Conservation (phyloP, 129 eudicot species). For the Saussurea involucrata region DNA sequence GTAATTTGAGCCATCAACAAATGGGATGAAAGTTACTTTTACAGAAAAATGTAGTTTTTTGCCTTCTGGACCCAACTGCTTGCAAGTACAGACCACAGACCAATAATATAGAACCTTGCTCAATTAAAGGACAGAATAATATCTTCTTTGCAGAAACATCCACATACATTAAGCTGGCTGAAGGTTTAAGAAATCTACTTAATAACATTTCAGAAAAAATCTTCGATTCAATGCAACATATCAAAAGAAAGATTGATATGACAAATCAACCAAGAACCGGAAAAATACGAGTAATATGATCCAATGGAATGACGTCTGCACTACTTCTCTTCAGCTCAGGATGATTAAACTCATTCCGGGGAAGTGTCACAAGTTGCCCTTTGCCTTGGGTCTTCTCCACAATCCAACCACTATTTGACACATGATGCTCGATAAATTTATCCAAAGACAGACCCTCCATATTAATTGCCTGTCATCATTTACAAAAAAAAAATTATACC, state of each 20-base stretch:
- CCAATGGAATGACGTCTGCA: constrained; percentile 72
- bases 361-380: constrained; percentile 60
- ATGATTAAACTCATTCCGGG: constrained; percentile 68
- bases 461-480: constrained; percentile 65
- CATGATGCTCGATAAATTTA: constrained; percentile 80
- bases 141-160: background rate
- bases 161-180: background rate
- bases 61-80: background rate
- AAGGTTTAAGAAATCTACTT: background rate
- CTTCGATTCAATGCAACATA: background rate
- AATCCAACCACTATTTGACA: constrained; percentile 58
- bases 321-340: constrained; percentile 72
- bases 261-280: constrained; percentile 70
- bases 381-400: constrained; percentile 60
- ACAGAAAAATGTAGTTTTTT: no score
- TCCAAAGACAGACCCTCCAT: constrained; percentile 78
- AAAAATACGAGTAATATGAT: constrained; percentile 69
- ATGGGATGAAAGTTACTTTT: no score
- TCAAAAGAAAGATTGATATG: background rate
- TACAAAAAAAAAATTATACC: background rate
- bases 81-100: background rate
- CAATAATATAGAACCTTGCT: no score
- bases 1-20: no score
- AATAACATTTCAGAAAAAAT: background rate
- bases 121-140: background rate